Evolutionary conservation across 2,329 filamentous ascomycete species (phyloP), one percentile per base, ranked within the genome.

Genomic region (Talaromyces sp.): DNA sequence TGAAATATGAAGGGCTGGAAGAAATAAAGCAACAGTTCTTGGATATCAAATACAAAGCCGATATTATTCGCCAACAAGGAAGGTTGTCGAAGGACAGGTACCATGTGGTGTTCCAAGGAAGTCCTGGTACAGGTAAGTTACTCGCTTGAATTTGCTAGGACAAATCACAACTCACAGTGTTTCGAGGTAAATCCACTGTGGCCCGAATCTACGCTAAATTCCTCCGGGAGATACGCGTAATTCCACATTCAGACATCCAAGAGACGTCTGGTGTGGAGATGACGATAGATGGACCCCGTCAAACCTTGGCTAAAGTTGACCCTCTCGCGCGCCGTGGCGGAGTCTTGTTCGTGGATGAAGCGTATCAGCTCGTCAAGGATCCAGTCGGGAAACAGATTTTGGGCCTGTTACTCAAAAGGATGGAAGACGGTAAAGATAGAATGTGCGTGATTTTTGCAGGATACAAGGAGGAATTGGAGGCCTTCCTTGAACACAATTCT

Each of bases 1-100:
- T 93, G 87, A 75, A 73, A 0, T 88, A 92, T 86, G 86, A 89
- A 54, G 90, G 91, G 0, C 79, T 93, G 0, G 90, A 92, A 69
- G 78, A 83, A 0, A 88, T 93, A 47, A 93, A 93, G 68, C 70
- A 80, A 1, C 73, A 86, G 11, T 85, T 93, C 27, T 76, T 93
- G 0, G 70, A 72, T 0, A 86, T 91, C 72, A 91, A 92, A 69
- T 76, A 79, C 0, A 85, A 82, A 51, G 82, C 92, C 0, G 89
- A 93, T 45, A 85, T 83, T 40, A 40, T 5, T 7, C 38, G 38
- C 38, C 15, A 17, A 34, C 31, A 34, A 34, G 31, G 31, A 34
- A 34, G 31, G 8, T 34, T 10, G 7, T 34, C 31, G 2, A 34
- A 34, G 31, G 31, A 34, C 1, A 34, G 31, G 31, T 34, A 34